Conservation (phyloP, 1,284 basidiomycete genomes). For the Cutaneotrichosporon curvatum region DNA sequence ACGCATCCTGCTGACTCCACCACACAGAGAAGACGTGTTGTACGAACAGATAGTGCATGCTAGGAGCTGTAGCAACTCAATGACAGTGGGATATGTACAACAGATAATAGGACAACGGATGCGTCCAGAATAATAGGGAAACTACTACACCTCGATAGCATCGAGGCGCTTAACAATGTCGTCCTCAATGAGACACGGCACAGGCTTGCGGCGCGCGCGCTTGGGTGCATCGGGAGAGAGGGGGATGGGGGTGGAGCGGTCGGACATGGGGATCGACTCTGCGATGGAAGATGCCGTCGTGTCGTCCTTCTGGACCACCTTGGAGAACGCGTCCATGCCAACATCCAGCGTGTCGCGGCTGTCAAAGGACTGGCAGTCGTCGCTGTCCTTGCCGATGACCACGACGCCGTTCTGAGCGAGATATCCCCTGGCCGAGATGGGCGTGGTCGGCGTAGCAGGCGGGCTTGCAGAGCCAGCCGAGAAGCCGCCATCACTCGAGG, state of each 20-base stretch:
- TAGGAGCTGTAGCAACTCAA: too few species aligned
- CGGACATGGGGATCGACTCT: background rate
- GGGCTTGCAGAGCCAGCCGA: conserved; percentile 10
- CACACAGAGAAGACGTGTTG: too few species aligned
- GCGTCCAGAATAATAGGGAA: too few species aligned
- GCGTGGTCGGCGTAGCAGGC: conserved; percentile 15
- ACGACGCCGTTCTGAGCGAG: background rate
- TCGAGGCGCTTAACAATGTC: conserved; percentile 11
- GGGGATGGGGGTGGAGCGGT: background rate
- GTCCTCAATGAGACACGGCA: conserved; percentile 12
- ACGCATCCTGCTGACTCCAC: too few species aligned
- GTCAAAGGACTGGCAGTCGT: background rate
- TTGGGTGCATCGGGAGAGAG: conserved; percentile 9
- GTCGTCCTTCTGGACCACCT: too few species aligned
- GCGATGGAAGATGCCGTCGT: too few species aligned
- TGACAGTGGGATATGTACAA: too few species aligned
- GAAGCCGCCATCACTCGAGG: conserved; percentile 7
- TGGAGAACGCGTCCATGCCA: too few species aligned
- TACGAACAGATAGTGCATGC: too few species aligned
- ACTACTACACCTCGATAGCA: conserved; percentile 1
- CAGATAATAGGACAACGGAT: too few species aligned
- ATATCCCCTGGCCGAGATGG: background rate
- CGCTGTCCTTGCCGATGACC: conserved; percentile 4
- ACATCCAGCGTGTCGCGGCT: too few species aligned
- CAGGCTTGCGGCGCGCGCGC: conserved; percentile 20